A percentile compares a stretch with the other conserved stretches of the same genome.
These are phyloP conservation scores for Exophiala dermatitidis DNA, from an alignment of 2,329 filamentous ascomycete species.

Conservation along the genomic window DNA sequence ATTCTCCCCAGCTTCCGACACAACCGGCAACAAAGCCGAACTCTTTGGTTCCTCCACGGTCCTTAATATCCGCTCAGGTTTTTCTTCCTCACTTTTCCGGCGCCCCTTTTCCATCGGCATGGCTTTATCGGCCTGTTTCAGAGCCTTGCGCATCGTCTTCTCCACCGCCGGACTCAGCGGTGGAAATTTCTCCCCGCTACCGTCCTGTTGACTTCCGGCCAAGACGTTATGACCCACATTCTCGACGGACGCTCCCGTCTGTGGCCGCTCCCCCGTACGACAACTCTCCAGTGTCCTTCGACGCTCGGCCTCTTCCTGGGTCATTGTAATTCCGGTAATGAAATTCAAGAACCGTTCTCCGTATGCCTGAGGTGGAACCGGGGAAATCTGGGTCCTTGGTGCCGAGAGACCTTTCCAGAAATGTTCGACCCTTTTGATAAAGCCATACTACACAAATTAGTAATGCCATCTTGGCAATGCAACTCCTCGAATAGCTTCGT, in stretches of 20 bases:
- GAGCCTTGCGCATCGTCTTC: constrained; percentile 51
- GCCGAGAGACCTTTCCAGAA: constrained; percentile 91
- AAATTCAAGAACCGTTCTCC: constrained; percentile 92
- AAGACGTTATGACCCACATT: constrained; percentile 27
- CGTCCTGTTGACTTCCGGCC: no score
- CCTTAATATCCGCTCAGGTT: constrained; percentile 56
- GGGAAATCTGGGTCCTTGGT: constrained; percentile 81
- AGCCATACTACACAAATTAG: constrained; percentile 61
- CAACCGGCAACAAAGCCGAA: constrained; percentile 64
- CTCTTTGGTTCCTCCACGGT: constrained; percentile 50
- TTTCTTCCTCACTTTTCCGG: constrained; percentile 47
- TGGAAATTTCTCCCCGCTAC: constrained; percentile 24
- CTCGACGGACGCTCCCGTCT: constrained; percentile 21
- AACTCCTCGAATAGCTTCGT: neutral
- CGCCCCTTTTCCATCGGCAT: constrained; percentile 36
- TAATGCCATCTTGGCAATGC: constrained; percentile 1
- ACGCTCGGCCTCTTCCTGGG: constrained; percentile 69
- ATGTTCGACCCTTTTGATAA: constrained; percentile 90
- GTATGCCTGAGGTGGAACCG: constrained; percentile 81
- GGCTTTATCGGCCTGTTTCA: constrained; percentile 56
- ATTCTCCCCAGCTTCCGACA: constrained; percentile 79
- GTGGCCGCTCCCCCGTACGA: constrained; percentile 9
- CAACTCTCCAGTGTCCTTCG: constrained; percentile 29
- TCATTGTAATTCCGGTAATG: constrained; percentile 84
- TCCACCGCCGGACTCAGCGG: constrained; percentile 40